These are phyloP conservation scores for Margaritispora aquatica DNA, from an alignment of 495 filamentous ascomycete species.

Conservation along the genomic window DNA sequence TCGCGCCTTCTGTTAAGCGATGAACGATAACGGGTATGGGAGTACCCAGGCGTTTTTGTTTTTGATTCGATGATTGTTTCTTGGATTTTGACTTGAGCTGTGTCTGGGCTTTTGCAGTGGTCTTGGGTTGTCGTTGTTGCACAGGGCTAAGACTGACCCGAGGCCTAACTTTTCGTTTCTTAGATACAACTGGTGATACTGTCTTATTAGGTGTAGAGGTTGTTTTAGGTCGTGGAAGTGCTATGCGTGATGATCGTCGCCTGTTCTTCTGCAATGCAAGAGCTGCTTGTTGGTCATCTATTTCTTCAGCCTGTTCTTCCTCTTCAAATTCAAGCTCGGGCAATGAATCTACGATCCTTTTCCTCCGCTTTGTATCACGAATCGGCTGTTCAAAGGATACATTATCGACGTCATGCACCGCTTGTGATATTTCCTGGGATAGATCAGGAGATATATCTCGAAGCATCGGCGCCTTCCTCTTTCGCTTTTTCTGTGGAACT, in stretches of 20 bases:
- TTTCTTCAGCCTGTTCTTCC: constrained; percentile 15
- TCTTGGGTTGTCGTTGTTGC: constrained; percentile 19
- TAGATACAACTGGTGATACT: background rate
- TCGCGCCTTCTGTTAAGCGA: constrained; percentile 12
- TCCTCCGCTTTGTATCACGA: background rate
- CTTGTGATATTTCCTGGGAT: background rate
- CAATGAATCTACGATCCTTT: background rate
- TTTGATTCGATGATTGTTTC: background rate
- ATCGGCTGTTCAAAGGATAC: constrained; percentile 25
- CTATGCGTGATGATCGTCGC: constrained; percentile 7
- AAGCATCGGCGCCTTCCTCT: background rate
- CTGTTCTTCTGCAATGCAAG: constrained; percentile 10
- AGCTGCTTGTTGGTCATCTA: constrained; percentile 17
- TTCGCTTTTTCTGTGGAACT: constrained; percentile 12
- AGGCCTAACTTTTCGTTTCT: constrained; percentile 4
- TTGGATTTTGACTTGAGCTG: background rate
- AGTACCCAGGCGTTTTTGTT: constrained; percentile 9
- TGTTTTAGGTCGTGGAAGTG: background rate
- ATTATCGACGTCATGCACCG: constrained; percentile 13
- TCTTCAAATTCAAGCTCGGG: constrained; percentile 1
- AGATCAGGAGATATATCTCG: background rate
- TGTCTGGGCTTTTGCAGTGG: background rate
- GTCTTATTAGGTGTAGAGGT: constrained; percentile 9
- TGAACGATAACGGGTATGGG: constrained; percentile 24
- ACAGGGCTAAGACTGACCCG: constrained; percentile 5